Evolutionary conservation across 2,329 filamentous ascomycete species (phyloP), one percentile per base, ranked within the genome.

Genomic region (Cytospora leucostoma): DNA sequence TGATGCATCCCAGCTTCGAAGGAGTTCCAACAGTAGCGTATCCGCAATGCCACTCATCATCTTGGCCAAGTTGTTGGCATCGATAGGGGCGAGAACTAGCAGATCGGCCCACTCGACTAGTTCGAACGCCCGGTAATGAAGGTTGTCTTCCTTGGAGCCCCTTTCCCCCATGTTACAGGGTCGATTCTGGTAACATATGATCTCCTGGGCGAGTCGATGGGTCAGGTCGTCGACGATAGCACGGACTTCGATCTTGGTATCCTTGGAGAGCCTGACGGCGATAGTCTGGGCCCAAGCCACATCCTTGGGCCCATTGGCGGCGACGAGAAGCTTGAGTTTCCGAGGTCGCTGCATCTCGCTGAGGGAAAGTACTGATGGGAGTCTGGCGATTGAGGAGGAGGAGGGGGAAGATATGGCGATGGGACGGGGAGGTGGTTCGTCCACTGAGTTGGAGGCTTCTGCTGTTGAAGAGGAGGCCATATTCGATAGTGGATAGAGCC

Each of bases 71-170:
- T 88, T 89, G 72, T 95, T 90, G 8, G 92, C 91, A 74, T 95
- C 90, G 56, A 96, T 88, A 4, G 93, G 92, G 7, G 90, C 90
- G 62, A 96, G 84, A 37, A 97, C 87, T 64, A 97, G 82, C 68
- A 97, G 78, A 75, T 97, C 91, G 7, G 93, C 92, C 93, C 93
- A 97, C 66, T 91, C 85, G 68, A 92, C 91, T 65, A 96, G 77
- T 67, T 92, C 88, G 68, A 80, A 85, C 4, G 81, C 86, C 66
- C 81, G 83, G 72, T 77, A 77, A 65, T 77, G 78, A 63, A 80
- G 82, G 56, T 79, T 80, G 67, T 87, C 84, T 68, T 83, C 82
- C 63, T 60, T 73, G 67, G 56, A 71, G 71, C 59, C 67, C 6
- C 56, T 60, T 59, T 56, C 64, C 19, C 64, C 67, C 51, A 70